Conservation (phyloP, 2,329 filamentous ascomycete genomes). For the Fusarium tricinctum region DNA sequence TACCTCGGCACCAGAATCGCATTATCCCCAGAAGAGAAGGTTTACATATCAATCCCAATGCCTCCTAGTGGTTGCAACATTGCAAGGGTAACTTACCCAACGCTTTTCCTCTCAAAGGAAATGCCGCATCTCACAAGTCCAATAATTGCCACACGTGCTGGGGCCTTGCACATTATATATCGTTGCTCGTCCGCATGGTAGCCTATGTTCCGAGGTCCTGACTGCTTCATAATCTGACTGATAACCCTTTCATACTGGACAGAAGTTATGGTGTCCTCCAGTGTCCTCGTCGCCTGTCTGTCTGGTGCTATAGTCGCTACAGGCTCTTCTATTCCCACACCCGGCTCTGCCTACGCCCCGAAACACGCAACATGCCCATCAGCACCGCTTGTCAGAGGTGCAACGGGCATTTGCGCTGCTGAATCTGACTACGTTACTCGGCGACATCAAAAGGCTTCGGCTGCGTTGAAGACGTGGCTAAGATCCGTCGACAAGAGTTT, state of each 20-base stretch:
- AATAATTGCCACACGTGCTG: neutral
- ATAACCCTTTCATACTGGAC: neutral
- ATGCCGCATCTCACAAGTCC: neutral
- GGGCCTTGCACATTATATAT: neutral
- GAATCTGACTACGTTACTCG: constrained; percentile 2
- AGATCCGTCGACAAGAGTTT: constrained; percentile 4
- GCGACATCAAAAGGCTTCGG: constrained; percentile 7
- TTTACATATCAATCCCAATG: neutral
- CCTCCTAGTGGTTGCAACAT: neutral
- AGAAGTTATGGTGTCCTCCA: constrained; percentile 3
- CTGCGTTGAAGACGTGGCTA: constrained; percentile 4
- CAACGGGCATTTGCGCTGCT: neutral
- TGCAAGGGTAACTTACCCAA: neutral
- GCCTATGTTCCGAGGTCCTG: neutral
- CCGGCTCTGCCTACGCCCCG: constrained; percentile 9
- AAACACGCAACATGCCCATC: constrained; percentile 9
- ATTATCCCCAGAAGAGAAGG: constrained; percentile 3
- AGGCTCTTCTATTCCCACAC: neutral
- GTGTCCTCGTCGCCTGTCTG: neutral
- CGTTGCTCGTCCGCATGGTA: neutral
- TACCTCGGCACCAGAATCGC: neutral
- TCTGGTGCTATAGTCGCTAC: neutral
- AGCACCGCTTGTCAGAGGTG: neutral
- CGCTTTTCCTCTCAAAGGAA: neutral
- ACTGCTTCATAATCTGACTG: neutral